Base-by-base conservation (phyloP, 768 basidiomycete species). In the Termitomyces sp. region DNA sequence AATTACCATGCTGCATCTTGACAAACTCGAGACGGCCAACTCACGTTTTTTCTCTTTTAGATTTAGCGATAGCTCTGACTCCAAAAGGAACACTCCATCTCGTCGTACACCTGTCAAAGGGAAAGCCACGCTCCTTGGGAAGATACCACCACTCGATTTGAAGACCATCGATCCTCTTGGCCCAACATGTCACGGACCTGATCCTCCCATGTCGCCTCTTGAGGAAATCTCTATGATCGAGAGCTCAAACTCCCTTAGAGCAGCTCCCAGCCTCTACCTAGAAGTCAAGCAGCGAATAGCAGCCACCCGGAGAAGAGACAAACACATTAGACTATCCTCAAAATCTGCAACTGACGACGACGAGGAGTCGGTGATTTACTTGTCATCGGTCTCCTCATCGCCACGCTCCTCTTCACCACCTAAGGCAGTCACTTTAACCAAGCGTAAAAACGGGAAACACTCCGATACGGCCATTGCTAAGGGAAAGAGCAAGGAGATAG, bases 261-360 rank as follows among this genome's bases (percentile, higher is more conserved):
- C 65, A 39, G 65, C 59, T 42, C 63, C 73, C 4, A 74, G 71
- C 53, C 61, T 74, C 36, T 68, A 69, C 50, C 52, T 73, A 27
- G 68, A 73, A 61, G 64, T 75, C 44, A 67, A 72, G 56, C 63
- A 71, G 55, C 71, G 72, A 18, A 69, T 76, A 39, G 71, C 75
- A 18, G 66, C 68, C 20, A 59, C 62, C 39, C 72, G 68, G 55
- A 61, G 62, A 27, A 67, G 63, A 24, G 68, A 69, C 59, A 75
- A 73, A 59, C 65, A 69, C 24, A 46, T 69, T 16, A 73, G 69
- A 61, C 41, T 65, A 34, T 56, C 46, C 26, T 42, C 59, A 34
- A 67, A 67, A 41, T 41, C 52, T 29, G 52, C 62, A 49, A 44
- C 53, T 37, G 57, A 61, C 14, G 69, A 66, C n/a, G 68, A 73